A percentile compares a stretch with the other conserved stretches of the same genome.
Conservation (phyloP, 1,284 basidiomycete genomes). For the Waitea zeae region DNA sequence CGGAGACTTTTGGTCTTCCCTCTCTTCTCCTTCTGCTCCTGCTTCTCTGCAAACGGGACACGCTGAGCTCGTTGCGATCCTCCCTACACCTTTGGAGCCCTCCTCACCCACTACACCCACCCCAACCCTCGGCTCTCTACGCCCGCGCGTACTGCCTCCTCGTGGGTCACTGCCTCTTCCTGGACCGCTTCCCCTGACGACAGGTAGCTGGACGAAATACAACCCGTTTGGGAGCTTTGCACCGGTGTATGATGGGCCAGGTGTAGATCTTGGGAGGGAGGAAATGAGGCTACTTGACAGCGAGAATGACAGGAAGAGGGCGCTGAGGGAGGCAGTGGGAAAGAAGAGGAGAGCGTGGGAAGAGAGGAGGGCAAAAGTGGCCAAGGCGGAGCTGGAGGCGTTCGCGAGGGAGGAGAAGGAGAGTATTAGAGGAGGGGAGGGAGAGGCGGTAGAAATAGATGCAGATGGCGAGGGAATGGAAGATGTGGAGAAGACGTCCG, state of each 20-base stretch:
- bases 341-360: conserved; percentile 5
- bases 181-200: conserved; percentile 31
- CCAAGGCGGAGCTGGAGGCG: neutral
- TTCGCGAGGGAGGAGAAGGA: neutral
- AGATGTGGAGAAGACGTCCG: neutral
- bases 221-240: conserved; percentile 59
- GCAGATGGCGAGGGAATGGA: conserved; percentile 4
- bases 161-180: conserved; percentile 20
- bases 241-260: conserved; percentile 57
- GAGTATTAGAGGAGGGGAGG: no score
- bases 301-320: conserved; percentile 11
- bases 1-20: conserved; percentile 65
- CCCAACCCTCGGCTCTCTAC: conserved; percentile 17
- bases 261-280: conserved; percentile 40
- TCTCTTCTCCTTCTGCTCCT: conserved; percentile 26
- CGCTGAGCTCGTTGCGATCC: conserved; percentile 55
- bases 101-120: conserved; percentile 17
- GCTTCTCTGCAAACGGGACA: conserved; percentile 33
- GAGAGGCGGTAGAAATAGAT: conserved; percentile 6
- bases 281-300: conserved; percentile 40
- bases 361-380: conserved; percentile 1
- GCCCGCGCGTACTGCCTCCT: conserved; percentile 13
- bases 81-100: conserved; percentile 50
- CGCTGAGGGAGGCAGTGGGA: conserved; percentile 1
- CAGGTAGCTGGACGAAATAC: conserved; percentile 59